Conservation (phyloP, 495 filamentous ascomycete genomes). For the Pseudoneurospora amorphoporcata region DNA sequence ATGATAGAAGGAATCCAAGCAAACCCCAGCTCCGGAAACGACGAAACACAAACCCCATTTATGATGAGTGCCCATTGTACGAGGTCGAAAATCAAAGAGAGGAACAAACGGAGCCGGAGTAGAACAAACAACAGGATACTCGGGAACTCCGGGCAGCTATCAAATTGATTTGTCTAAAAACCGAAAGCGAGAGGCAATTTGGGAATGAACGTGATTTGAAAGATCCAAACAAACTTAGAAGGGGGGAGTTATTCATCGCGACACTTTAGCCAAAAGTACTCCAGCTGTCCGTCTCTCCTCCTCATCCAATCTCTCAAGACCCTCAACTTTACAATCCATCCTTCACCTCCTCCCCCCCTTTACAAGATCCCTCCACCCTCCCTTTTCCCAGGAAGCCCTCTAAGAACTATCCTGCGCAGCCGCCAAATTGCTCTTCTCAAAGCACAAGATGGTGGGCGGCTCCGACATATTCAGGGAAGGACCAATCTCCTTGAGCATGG, state of each 20-base stretch:
- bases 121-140: not conserved
- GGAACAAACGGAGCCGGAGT: not conserved
- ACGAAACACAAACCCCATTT: not conserved
- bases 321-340: not conserved
- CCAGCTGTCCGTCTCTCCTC: not conserved
- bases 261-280: not conserved
- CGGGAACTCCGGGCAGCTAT: not conserved
- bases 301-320: too few species aligned
- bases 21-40: not conserved
- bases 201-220: not conserved
- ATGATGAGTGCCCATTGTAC: not conserved
- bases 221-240: not conserved
- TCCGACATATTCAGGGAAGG: constrained; percentile 24
- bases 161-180: not conserved
- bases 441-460: constrained; percentile 41
- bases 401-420: not conserved
- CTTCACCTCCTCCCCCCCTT: not conserved
- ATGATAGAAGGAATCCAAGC: not conserved
- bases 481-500: constrained; percentile 42
- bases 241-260: not conserved
- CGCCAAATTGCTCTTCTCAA: constrained; percentile 18
- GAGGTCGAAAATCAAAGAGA: not conserved
- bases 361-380: not conserved
- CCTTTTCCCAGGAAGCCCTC: not conserved
- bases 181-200: not conserved